phyloP scores from a whole-genome alignment of 169 alveolate genomes.

The Plasmodium relictum region DNA sequence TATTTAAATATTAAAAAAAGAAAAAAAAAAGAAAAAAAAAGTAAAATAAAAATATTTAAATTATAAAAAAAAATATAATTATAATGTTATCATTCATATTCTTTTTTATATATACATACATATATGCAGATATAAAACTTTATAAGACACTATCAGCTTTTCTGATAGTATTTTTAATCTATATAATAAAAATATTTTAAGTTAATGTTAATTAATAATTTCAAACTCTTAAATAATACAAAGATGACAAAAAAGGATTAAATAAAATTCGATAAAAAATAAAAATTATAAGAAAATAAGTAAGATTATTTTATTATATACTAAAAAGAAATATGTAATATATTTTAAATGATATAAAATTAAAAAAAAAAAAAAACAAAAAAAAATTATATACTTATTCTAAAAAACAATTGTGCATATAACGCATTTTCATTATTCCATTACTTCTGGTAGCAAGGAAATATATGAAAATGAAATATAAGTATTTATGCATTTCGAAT shows the following conservation, averaged over 20 bases:
- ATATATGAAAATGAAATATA: neutral
- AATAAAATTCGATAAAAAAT: neutral
- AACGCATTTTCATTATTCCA: conserved; percentile 14
- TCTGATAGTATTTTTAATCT: neutral
- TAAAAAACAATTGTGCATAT: too few species aligned
- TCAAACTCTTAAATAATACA: neutral
- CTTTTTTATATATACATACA: neutral
- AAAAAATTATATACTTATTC: too few species aligned
- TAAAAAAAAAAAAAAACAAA: too few species aligned
- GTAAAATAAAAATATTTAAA: neutral
- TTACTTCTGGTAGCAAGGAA: conserved; percentile 2
- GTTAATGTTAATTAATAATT: neutral
- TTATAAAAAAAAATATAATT: neutral
- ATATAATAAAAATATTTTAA: neutral
- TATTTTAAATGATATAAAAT: too few species aligned
- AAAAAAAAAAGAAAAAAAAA: neutral
- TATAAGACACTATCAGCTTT: neutral
- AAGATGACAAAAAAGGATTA: neutral
- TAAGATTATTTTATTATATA: neutral
- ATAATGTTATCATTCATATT: neutral
- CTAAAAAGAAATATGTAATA: neutral
- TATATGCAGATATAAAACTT: neutral
- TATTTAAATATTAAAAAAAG: too few species aligned
- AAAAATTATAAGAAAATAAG: conserved; percentile 10
- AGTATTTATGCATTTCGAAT: neutral